Evolutionary conservation across 805 yeast genomes (phyloP), one percentile per base, ranked within the genome.

Genomic region (Candida insectorum): DNA sequence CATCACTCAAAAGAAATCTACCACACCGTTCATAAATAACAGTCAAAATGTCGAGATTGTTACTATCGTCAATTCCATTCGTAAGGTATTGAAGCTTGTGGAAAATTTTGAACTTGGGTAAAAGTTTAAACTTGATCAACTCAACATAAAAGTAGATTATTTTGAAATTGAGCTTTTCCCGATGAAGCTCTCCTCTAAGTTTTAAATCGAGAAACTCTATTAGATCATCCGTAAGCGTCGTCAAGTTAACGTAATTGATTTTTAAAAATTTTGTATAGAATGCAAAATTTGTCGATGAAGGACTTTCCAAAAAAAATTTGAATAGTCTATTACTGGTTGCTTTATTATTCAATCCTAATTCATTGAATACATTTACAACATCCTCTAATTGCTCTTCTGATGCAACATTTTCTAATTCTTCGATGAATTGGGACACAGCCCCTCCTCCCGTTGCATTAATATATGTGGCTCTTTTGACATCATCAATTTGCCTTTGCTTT

Each of bases 1-100:
- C 70, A 16, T 66, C 71, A 40, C 74, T 61, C 27, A 82, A 52
- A 31, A 88, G 62, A 37, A 79, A 75, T 37, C 77, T 65, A 0
- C 95, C 95, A 45, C 85, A 71, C 23, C 75, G 65, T 47, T 88
- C 95, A 48, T 86, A 81, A 26, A 86, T 60, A n/a, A 80, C 69
- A 7, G 77, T 67, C 36, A 88, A 58, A 6, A 81, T 72, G 45
- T 84, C 95, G 37, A 85, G 71, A 51, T 82, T 85, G 40, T 73
- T 71, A 6, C 77, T 69, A 0, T 70, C 64, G 5, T 71, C 64
- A 13, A 71, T 48, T 33, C 73, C 71, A 34, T 76, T 48, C 2
- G 83, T 73, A 43, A 85, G 59, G 2, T 70, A 59, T 46, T 86
- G 68, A 29, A 88, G 69, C 50, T 81, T 83, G 54, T 87, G 89